A percentile compares a stretch with the other conserved stretches of the same genome.
Evolutionary conservation across 139 green algal species (phyloP).

Genomic region (Cymbomonas tetramitiformis): DNA sequence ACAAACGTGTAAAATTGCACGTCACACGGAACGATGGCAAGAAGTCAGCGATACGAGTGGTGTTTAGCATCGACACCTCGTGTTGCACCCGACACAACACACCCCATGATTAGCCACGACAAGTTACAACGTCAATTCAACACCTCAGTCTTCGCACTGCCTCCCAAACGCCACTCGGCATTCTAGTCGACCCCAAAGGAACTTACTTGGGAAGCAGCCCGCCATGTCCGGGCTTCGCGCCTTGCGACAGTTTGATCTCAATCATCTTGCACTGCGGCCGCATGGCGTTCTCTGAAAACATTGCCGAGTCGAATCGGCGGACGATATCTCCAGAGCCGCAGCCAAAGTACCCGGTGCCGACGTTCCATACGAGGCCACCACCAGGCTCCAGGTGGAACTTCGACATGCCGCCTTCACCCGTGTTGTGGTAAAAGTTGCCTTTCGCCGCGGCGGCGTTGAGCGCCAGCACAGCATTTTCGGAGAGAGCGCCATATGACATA

Average conservation of each 20-base stretch:
- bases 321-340: no score
- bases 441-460: constrained; percentile 15
- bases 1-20: no score
- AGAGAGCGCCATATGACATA: constrained; percentile 12
- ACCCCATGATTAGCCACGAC: no score
- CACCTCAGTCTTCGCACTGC: no score
- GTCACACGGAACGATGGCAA: no score
- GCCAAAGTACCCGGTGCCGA: constrained; percentile 18
- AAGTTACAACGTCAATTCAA: background rate
- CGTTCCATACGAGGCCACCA: constrained; percentile 14
- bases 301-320: constrained; percentile 9
- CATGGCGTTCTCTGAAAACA: background rate
- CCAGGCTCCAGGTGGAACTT: constrained; percentile 7
- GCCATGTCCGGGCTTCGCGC: constrained; percentile 15
- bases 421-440: constrained; percentile 13
- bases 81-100: no score
- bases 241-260: constrained; percentile 15
- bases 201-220: constrained; percentile 16
- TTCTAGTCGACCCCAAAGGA: no score
- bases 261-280: constrained; percentile 11
- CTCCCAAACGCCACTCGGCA: no score
- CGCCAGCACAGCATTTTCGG: constrained; percentile 8
- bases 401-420: constrained; percentile 8
- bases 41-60: no score
- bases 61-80: no score